Evolutionary conservation across 176 grass and related monocot genomes (phyloP).

Genomic region (Neostapfia colusana): DNA sequence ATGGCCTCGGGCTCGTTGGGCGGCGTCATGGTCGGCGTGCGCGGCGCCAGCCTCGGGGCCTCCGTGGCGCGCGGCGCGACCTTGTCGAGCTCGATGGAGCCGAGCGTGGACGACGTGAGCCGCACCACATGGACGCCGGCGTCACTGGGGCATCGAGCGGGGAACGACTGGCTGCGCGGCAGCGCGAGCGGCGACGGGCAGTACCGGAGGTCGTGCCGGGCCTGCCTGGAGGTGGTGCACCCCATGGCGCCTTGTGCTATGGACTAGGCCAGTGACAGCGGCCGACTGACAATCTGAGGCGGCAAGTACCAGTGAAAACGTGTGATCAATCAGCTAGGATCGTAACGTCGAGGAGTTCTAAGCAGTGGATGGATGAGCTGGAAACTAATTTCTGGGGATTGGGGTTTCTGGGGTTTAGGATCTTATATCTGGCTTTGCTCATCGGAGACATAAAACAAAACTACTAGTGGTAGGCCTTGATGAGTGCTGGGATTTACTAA

Average conservation of each 20-base stretch:
- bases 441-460: slow-evolving; percentile 39
- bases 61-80: slow-evolving; percentile 21
- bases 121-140: slow-evolving; percentile 54
- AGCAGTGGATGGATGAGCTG: slow-evolving; percentile 45
- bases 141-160: slow-evolving; percentile 25
- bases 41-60: slow-evolving; percentile 38
- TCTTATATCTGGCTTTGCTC: slow-evolving; percentile 31
- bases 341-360: slow-evolving; percentile 37
- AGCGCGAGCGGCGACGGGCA: slow-evolving; percentile 56
- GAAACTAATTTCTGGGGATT: slow-evolving; percentile 55
- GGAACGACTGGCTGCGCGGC: slow-evolving; percentile 55
- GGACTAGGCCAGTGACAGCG: background rate
- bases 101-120: slow-evolving; percentile 65
- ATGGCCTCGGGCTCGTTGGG: slow-evolving; percentile 90
- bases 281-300: slow-evolving; percentile 14
- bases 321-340: slow-evolving; percentile 27
- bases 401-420: slow-evolving; percentile 42
- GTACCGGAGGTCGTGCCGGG: slow-evolving; percentile 61
- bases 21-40: slow-evolving; percentile 86
- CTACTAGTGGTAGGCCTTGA: background rate
- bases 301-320: background rate
- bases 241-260: slow-evolving; percentile 52
- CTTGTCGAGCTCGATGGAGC: slow-evolving; percentile 61
- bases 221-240: slow-evolving; percentile 82
- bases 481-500: background rate